Base-by-base conservation (phyloP, 208 protist genomes). In the Trypanosoma melophagium region DNA sequence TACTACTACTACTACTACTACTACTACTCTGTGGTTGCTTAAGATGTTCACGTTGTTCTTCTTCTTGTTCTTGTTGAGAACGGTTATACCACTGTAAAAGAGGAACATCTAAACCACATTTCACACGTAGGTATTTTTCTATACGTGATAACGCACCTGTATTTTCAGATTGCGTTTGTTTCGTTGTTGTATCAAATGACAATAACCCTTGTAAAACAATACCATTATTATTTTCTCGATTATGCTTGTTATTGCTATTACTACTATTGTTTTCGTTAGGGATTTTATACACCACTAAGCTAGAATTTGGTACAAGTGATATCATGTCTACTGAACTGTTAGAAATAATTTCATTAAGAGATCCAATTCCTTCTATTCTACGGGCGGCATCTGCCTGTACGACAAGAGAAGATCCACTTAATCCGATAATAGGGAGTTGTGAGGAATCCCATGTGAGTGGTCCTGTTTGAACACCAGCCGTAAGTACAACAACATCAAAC, bases 401-500 rank as follows among this genome's bases (percentile, higher is more conserved):
- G 3, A 41, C 62, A 10, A 77, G 57, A 24, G 79, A 71, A 45
- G 75, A 79, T 0, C 90, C 84, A 17, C 77, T 68, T n/a, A 95
- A 58, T 7, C 81, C 80, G 2, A 93, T 52, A 24, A 95, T 77
- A 12, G 90, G 90, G 21, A 95, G 67, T 7, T 79, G 84, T 0
- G 81, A 80, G 41, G 81, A 84, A 22, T 73, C 63, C 38, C 78
- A 66, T 45, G 90, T 90, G 16, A 95, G 53, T 16, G 51, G 55
- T 8, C 84, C 83, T 4, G 87, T 92, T 44, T 74, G 57, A 0
- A 74, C 73, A 7, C 90, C 90, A 9, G 86, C 77, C 7, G 90
- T 79, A 40, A 93, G 76, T 55, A 95, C 87, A 35, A 95, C 87
- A 25, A 95, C 70, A 44, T 95, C 90, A 63, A 90, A 95, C 5